Percentiles rank a stretch among this genome's conserved stretches.
phyloP scores from a whole-genome alignment of 192 early-diverging fungal species.

The Dimargaris cristalligena region DNA sequence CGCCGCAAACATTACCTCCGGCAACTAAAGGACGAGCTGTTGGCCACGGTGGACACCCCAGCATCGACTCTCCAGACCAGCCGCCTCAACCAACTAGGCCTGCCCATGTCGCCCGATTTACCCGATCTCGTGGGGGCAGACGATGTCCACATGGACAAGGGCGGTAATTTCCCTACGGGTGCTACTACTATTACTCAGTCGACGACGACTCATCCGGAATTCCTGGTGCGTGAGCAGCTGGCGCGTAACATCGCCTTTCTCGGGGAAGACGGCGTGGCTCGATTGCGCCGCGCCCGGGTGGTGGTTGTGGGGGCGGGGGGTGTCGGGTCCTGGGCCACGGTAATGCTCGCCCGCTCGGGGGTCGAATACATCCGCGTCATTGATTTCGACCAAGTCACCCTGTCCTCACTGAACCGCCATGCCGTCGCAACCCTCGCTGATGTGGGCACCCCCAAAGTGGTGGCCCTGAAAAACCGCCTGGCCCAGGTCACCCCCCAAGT shows the following conservation, averaged over 20 bases:
- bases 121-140: slow-evolving; percentile 15
- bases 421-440: slow-evolving; percentile 80
- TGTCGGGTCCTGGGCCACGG: slow-evolving; percentile 77
- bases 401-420: slow-evolving; percentile 87
- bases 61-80: slow-evolving; percentile 1
- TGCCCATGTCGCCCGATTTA: slow-evolving; percentile 20
- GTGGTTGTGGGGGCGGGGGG: slow-evolving; percentile 92
- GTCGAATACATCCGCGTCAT: slow-evolving; percentile 74
- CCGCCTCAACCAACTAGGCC: slow-evolving; percentile 8
- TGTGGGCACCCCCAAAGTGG: slow-evolving; percentile 78
- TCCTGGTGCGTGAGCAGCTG: slow-evolving; percentile 70
- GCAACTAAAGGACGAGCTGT: slow-evolving; percentile 37
- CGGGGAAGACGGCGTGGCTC: slow-evolving; percentile 58
- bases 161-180: background rate
- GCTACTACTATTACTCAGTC: too few relatives aligned
- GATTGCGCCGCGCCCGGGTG: slow-evolving; percentile 67
- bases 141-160: background rate
- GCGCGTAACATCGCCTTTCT: slow-evolving; percentile 76
- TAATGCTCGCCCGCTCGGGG: slow-evolving; percentile 82
- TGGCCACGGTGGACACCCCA: slow-evolving; percentile 18
- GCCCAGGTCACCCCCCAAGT: slow-evolving; percentile 59
- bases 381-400: slow-evolving; percentile 95
- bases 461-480: slow-evolving; percentile 55
- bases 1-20: slow-evolving; percentile 28
- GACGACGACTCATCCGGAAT: slow-evolving; percentile 35